phyloP scores from a whole-genome alignment of 2,329 filamentous ascomycete species.

The Microsporum audouinii region DNA sequence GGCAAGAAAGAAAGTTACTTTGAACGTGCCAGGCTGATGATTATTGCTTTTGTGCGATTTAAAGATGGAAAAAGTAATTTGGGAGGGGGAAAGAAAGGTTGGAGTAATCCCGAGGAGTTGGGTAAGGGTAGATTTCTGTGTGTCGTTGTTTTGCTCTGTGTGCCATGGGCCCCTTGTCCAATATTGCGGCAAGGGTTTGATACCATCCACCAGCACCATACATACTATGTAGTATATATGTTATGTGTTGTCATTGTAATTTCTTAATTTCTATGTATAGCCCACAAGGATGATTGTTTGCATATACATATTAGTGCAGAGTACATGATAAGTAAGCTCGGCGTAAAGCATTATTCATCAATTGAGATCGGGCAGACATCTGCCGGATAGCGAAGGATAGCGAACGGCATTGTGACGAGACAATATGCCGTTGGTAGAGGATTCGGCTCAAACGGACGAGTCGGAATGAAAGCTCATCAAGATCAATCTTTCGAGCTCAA shows the following conservation, averaged over 20 bases:
- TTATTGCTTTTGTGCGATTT: slow-evolving; percentile 4
- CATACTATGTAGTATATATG: too few relatives aligned
- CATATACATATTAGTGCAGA: background rate
- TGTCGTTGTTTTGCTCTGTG: background rate
- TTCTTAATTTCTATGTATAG: background rate
- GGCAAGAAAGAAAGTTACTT: slow-evolving; percentile 1
- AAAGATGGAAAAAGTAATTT: slow-evolving; percentile 1
- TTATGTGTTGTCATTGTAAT: background rate
- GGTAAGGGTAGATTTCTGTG: slow-evolving; percentile 1
- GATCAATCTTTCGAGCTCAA: background rate
- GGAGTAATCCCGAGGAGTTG: background rate
- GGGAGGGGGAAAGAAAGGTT: background rate
- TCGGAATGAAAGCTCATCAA: background rate
- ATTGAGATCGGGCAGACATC: background rate
- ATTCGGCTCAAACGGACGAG: background rate
- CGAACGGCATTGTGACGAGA: background rate
- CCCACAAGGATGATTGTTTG: background rate
- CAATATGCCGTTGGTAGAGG: background rate
- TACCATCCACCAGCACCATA: background rate
- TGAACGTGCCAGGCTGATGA: background rate
- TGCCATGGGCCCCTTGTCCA: background rate
- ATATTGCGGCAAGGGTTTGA: background rate
- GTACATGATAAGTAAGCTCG: background rate
- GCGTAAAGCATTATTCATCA: background rate
- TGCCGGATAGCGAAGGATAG: background rate